Evolutionary conservation across 2,329 filamentous ascomycete species (phyloP), one percentile per base, ranked within the genome.

Genomic region (Fusarium mangiferae): DNA sequence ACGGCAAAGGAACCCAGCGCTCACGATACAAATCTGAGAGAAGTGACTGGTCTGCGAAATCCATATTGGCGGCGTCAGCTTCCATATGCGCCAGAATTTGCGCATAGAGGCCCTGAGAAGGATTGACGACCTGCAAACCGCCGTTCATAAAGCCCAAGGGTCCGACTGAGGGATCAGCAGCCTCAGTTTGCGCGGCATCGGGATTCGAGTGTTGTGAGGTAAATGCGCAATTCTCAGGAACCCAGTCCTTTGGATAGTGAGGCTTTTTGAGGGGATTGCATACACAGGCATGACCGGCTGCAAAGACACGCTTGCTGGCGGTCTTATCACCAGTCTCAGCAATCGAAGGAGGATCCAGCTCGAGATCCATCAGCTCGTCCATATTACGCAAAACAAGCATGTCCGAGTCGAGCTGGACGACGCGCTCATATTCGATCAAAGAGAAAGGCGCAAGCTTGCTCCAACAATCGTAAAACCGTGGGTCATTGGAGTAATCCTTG

Each of bases 401-500:
- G 84, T 98, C 95, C 78, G 92, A 93, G 83, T 98, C 95, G 62
- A 98, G 87, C 83, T 94, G 93, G 41, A 97, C 93, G 39, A 97
- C 90, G 45, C 94, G 89, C 33, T 91, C 87, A 83, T 95, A 97
- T 80, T 95, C 90, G 24, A 87, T 87, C 38, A 97, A 86, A 28
- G 89, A 91, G 81, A 97, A 98, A 11, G 93, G 90, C 22, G 91
- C 89, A 35, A 98, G 89, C 84, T 97, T 98, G 82, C 89, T 93
- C 94, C 94, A 98, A 87, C 92, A 95, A 82, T 97, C 94, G 83
- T 94, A 92, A 87, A 97, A 97, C 76, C 95, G 91, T 56, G 92
- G 91, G 82, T 97, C 94, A 70, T 93, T 89, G 78, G 86, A 88
- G 85, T 91, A 97, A 83, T 93, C 91, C 72, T 83, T 84, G 69